Percentiles rank a stretch among this genome's conserved stretches.
Evolutionary conservation across 495 filamentous ascomycete genomes (phyloP).

Genomic region (Hypoxylon intermedium): DNA sequence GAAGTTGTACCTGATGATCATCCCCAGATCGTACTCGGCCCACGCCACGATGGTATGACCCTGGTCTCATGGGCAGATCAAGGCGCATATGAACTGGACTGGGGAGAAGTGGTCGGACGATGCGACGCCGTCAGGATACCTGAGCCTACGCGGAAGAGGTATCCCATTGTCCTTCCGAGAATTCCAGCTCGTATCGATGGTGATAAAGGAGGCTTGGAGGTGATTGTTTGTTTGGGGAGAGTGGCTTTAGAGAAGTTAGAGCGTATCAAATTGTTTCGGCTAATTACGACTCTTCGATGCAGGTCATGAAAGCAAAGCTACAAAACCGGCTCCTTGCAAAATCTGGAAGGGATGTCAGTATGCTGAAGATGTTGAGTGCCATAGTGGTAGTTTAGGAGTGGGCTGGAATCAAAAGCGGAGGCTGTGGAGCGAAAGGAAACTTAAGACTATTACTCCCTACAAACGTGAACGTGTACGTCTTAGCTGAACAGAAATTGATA

Average conservation of each 20-base stretch:
- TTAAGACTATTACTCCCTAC: no score
- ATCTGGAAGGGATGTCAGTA: no score
- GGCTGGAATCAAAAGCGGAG: no score
- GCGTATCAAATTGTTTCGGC: constrained; percentile 16
- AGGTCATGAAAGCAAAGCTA: constrained; percentile 26
- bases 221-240: constrained; percentile 36
- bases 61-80: constrained; percentile 61
- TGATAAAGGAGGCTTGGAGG: constrained; percentile 31
- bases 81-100: constrained; percentile 36
- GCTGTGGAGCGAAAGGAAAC: no score
- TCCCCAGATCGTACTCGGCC: constrained; percentile 45
- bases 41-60: constrained; percentile 67
- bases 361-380: no score
- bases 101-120: constrained; percentile 32
- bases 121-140: constrained; percentile 41
- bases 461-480: no score
- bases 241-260: constrained; percentile 18
- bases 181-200: constrained; percentile 20
- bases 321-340: no score
- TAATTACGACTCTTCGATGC: constrained; percentile 18
- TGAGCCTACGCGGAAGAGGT: constrained; percentile 29
- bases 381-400: no score
- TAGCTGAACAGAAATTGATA: no score
- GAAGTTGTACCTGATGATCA: constrained; percentile 2
- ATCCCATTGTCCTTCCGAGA: constrained; percentile 42